Conservation (phyloP, 176 grass and related monocot species). For the Chloris gayana region DNA sequence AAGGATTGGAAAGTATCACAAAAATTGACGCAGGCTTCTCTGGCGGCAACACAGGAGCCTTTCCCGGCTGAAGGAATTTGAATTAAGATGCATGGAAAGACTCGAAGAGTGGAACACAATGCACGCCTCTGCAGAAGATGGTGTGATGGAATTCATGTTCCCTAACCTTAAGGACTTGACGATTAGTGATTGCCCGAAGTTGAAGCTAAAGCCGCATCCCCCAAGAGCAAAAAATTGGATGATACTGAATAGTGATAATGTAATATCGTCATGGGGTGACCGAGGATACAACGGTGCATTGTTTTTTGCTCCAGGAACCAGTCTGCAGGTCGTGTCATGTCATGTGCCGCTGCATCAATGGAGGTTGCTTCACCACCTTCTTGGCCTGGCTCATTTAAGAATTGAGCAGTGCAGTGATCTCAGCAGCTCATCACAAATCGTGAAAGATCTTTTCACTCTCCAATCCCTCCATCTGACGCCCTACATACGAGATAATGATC, state of each 20-base stretch:
- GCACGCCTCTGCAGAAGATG: background rate
- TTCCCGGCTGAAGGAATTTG: background rate
- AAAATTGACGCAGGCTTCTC: background rate
- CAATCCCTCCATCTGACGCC: background rate
- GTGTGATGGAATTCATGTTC: background rate
- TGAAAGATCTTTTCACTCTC: background rate
- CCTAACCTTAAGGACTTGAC: background rate
- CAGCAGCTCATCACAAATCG: background rate
- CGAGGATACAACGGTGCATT: background rate
- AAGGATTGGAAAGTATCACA: background rate
- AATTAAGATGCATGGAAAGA: background rate
- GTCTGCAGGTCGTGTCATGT: background rate
- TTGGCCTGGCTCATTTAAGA: background rate
- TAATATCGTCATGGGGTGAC: constrained; percentile 9
- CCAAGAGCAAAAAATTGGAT: background rate
- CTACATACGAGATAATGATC: background rate
- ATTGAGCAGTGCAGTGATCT: background rate
- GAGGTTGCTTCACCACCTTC: constrained; percentile 15
- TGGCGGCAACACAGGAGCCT: background rate
- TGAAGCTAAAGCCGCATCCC: background rate
- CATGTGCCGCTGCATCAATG: background rate
- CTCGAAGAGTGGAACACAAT: background rate
- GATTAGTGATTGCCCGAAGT: background rate
- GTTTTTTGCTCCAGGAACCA: background rate
- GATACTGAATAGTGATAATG: background rate